Evolutionary conservation across 106 monocot species (phyloP).

Genomic region (Acorus calamus): DNA sequence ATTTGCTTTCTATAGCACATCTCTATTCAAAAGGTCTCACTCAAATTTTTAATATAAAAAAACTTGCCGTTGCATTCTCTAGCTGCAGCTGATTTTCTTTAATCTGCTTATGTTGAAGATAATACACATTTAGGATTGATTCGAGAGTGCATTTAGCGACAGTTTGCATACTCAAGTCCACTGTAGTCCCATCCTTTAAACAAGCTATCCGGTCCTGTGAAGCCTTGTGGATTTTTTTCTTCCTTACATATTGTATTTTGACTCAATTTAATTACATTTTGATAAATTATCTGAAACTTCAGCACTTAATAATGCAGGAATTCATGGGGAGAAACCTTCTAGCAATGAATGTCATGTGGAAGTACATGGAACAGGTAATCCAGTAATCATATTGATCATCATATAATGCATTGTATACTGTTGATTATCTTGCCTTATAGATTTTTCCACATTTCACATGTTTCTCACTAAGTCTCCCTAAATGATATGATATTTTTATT

Average conservation of each 20-base stretch:
- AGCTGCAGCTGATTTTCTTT: too few species aligned
- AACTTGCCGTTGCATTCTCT: too few species aligned
- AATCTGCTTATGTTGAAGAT: too few species aligned
- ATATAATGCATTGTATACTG: neutral
- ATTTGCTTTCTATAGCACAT: too few species aligned
- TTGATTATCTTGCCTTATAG: neutral
- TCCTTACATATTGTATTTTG: neutral
- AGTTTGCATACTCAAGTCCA: too few species aligned
- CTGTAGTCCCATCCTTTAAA: too few species aligned
- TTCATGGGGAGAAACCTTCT: slow-evolving; percentile 90
- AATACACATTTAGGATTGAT: too few species aligned
- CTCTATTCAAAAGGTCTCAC: too few species aligned
- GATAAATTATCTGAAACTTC: neutral
- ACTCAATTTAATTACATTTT: neutral
- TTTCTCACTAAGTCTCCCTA: neutral
- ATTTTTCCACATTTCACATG: neutral
- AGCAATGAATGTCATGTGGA: slow-evolving; percentile 99
- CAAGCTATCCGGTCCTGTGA: too few species aligned
- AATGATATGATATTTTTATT: neutral
- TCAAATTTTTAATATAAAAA: too few species aligned
- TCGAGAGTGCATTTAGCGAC: too few species aligned
- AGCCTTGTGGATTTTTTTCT: neutral
- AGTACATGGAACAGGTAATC: slow-evolving; percentile 91
- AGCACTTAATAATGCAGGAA: slow-evolving; percentile 39
- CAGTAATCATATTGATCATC: neutral